Evolutionary conservation across 208 protist genomes (phyloP), one percentile per base, ranked within the genome.

Genomic region (Phytomonas sp.): DNA sequence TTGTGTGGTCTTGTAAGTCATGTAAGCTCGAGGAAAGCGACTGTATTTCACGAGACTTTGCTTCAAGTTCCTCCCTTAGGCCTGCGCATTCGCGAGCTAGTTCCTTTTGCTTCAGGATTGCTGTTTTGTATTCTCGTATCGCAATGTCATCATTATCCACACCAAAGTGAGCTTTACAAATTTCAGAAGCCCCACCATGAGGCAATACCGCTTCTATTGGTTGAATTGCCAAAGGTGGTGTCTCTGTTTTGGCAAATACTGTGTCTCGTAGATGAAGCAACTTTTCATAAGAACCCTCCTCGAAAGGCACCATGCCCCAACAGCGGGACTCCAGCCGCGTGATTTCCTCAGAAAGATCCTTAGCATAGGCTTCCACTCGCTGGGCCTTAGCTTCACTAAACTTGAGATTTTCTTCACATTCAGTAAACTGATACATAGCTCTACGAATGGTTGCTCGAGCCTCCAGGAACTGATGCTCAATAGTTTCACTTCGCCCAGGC

Each of bases 261-360:
- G 83, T 85, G 30, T 94, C 91, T 60, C 87, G 82, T n/a, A 94
- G 74, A 33, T 88, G 75, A 31, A 82, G 68, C 53, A 94, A 83
- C 7, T 73, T 81, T 28, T 81, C 72, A 0, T 92, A 59, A 4
- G 87, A 43, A 34, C 82, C 76, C 33, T 84, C 82, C 34, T 86
- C 80, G 15, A 91, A 70, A 7, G 77, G 68, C 6, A 78, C 71
- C 62, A 75, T 69, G 6, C 68, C 73, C n/a, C 73, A 65, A 36
- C 62, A 64, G 34, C 80, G 77, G 34, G 85, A 82, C 76, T 94
- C 88, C 23, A 93, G 71, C 20, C 87, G 82, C 15, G 84, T 61
- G 30, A 94, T 66, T 67, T 96, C 91, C 28, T 82, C 83, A 26
- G 77, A 82, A 59, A 94, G 79, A 46, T 88, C 76, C 28, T 78